Conservation (phyloP, 495 filamentous ascomycete genomes). For the Aspergillus conjunctus region DNA sequence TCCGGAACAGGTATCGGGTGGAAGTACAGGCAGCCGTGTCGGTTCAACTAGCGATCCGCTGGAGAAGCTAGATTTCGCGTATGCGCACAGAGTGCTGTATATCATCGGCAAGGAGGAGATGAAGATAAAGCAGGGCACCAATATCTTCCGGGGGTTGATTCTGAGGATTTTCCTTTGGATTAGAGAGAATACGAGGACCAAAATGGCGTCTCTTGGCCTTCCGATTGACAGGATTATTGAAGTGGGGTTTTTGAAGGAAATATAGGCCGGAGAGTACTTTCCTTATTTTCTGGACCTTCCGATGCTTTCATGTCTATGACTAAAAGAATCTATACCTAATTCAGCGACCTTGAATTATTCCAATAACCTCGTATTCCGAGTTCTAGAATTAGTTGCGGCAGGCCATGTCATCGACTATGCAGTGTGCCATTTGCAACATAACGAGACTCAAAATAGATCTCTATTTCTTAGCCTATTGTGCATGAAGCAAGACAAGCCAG, state of each 20-base stretch:
- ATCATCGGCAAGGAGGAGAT: constrained; percentile 76
- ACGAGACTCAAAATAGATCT: too few relatives aligned
- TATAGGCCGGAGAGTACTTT: not conserved
- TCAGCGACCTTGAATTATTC: too few relatives aligned
- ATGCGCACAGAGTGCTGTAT: constrained; percentile 64
- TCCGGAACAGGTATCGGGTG: constrained; percentile 25
- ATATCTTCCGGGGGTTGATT: constrained; percentile 47
- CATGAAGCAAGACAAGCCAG: too few relatives aligned
- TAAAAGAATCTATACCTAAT: too few relatives aligned
- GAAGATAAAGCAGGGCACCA: constrained; percentile 49
- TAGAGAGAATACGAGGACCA: constrained; percentile 67
- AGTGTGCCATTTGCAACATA: too few relatives aligned
- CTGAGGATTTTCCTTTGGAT: constrained; percentile 66
- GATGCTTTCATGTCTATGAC: not conserved
- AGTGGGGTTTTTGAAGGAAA: constrained; percentile 68
- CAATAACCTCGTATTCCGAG: too few relatives aligned
- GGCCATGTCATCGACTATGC: too few relatives aligned
- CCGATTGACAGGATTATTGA: constrained; percentile 65
- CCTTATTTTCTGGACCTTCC: not conserved
- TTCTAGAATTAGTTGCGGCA: too few relatives aligned
- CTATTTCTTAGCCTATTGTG: too few relatives aligned
- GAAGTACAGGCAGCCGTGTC: constrained; percentile 8
- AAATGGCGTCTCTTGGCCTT: constrained; percentile 62
- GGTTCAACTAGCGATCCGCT: constrained; percentile 4
- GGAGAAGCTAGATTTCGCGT: constrained; percentile 55